Base-by-base conservation (phyloP, 805 yeast species). In the Candida ponderosae region DNA sequence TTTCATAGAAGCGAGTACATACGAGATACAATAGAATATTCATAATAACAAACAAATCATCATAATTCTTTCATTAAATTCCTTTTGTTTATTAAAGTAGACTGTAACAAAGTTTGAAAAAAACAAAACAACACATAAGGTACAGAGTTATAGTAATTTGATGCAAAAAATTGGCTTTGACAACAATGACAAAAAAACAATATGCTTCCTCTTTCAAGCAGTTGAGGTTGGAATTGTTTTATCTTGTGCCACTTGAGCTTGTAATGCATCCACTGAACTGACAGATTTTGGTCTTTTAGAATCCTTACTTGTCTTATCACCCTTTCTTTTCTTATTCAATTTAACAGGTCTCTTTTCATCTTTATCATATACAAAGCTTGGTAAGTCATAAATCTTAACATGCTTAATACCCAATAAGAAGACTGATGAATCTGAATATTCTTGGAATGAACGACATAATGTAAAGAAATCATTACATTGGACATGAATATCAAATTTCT, bases 391-490 rank as follows among this genome's bases (percentile, higher is more conserved):
- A 31, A 81, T 59, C 50, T 85, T 83, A 35, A 82, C 86, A 50
- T 77, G 84, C 53, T 78, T 80, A 49, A 88, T 77, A 39, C 74
- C 68, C 42, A 90, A 66, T 18, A 77, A 65, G 50, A 51, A 66
- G 14, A 51, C 63, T 42, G 78, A 69, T 9, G 69, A 59, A 32
- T 76, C 73, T 37, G 76, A 81, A 46, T 81, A 74, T 50, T 75
- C 93, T 29, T 69, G 68, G 77, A 90, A 85, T 26, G 76, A 70
- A 45, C 85, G 79, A 59, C 97, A 86, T 7, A 86, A 61, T 31
- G 72, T 79, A 62, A 74, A 87, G 57, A 90, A 93, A 42, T 93
- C 97, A 17, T 85, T 72, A 55, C 97, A 89, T 16, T 96, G 96
- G 44, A 79, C 74, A 50, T 83, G 95, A 40, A 90, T 81, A 56